Conservation (phyloP, 129 eudicot species). For the Saposhnikovia divaricata region DNA sequence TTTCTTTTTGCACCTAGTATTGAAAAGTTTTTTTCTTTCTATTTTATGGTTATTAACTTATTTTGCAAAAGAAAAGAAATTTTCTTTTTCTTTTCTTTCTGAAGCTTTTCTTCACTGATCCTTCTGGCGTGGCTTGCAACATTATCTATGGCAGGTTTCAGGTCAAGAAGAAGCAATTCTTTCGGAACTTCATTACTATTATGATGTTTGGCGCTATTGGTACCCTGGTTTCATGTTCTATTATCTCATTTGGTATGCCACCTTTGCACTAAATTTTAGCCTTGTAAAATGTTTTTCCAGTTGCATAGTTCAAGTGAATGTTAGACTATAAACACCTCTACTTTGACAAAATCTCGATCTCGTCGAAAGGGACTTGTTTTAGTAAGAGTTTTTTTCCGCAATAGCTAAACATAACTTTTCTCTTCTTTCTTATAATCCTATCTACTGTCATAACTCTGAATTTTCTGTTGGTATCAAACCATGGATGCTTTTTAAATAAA, state of each 20-base stretch:
- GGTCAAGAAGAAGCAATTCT: conserved; percentile 92
- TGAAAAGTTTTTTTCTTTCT: neutral
- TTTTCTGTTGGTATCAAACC: neutral
- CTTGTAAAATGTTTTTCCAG: neutral
- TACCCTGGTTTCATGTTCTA: conserved; percentile 67
- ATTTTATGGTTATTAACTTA: neutral
- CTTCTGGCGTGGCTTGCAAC: neutral
- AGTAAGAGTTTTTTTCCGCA: neutral
- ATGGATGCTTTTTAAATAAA: neutral
- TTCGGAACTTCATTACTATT: conserved; percentile 77
- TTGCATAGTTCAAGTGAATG: neutral
- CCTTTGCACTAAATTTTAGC: neutral
- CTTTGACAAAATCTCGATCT: neutral
- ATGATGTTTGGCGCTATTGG: conserved; percentile 91
- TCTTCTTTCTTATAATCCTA: neutral
- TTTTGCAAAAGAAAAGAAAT: neutral
- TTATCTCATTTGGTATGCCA: conserved; percentile 69
- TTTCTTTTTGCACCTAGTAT: neutral
- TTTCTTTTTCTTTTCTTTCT: too few species aligned
- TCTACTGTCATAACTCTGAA: neutral
- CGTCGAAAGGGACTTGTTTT: neutral
- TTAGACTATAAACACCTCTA: neutral
- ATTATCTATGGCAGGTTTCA: conserved; percentile 56
- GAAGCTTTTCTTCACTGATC: neutral
- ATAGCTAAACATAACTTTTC: neutral